These are phyloP conservation scores for Zostera marina DNA, from an alignment of 116 monocot genomes.

Conservation along the genomic window DNA sequence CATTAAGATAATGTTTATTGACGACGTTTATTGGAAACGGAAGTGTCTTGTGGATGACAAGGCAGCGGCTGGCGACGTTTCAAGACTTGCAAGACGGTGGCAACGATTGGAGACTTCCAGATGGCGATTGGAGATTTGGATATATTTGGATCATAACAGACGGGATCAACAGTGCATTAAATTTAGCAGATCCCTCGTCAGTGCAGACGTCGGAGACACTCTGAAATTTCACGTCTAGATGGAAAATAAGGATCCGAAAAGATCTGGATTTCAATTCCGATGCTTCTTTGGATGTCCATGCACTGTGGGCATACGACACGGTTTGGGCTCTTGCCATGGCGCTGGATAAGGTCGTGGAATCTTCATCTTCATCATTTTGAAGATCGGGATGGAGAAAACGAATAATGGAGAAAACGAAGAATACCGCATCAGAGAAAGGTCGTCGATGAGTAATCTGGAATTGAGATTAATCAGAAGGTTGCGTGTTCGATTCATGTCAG, in stretches of 20 bases:
- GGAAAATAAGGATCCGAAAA: conserved; percentile 18
- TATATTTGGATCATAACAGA: conserved; percentile 49
- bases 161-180: conserved; percentile 15
- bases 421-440: too few relatives aligned
- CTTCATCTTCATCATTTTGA: not conserved
- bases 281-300: conserved; percentile 10
- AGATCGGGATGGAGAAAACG: too few relatives aligned
- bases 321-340: conserved; percentile 43
- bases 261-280: conserved; percentile 12
- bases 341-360: conserved; percentile 10
- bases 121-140: conserved; percentile 34
- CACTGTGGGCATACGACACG: conserved; percentile 48
- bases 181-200: conserved; percentile 1
- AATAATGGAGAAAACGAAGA: too few relatives aligned
- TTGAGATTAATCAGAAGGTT: conserved; percentile 98
- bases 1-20: too few relatives aligned
- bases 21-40: too few relatives aligned
- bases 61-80: conserved; percentile 30
- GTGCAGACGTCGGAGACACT: conserved; percentile 2
- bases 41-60: too few relatives aligned
- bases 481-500: conserved; percentile 97
- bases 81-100: conserved; percentile 18
- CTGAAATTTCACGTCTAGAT: conserved; percentile 12
- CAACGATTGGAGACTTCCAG: too few relatives aligned
- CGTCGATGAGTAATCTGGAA: too few relatives aligned